These are phyloP conservation scores for Flaveria floridana DNA, from an alignment of 140 eudicot species.

Conservation along the genomic window DNA sequence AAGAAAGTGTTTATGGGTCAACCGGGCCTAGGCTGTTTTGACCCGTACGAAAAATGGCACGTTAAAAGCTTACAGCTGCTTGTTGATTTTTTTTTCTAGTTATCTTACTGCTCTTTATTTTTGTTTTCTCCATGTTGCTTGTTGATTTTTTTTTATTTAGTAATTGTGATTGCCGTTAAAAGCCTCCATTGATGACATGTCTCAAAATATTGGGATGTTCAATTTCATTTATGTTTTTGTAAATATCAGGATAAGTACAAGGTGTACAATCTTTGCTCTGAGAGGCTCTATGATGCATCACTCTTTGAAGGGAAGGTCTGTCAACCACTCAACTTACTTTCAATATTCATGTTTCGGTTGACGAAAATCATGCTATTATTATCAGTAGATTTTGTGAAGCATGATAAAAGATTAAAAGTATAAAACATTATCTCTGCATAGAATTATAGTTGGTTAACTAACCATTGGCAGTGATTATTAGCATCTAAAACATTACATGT, in stretches of 20 bases:
- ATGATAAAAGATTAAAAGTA: not conserved
- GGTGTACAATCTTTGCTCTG: conserved; percentile 95
- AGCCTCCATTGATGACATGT: not conserved
- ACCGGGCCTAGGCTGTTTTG: not conserved
- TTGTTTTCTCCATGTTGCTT: not conserved
- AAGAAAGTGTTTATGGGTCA: not conserved
- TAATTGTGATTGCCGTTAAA: not conserved
- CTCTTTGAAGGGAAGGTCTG: conserved; percentile 95
- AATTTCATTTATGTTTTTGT: conserved; percentile 9
- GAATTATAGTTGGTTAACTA: conserved; percentile 5
- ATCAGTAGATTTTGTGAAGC: not conserved
- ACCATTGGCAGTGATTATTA: not conserved
- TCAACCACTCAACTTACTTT: conserved; percentile 19
- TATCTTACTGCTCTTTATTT: not conserved
- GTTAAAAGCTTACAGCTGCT: not conserved
- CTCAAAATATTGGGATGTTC: not conserved
- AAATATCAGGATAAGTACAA: conserved; percentile 79
- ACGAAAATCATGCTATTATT: conserved; percentile 16
- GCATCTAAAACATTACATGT: not conserved
- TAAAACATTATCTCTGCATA: conserved; percentile 8
- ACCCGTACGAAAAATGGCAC: not conserved
- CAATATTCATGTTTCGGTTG: not conserved
- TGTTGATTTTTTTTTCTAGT: not conserved
- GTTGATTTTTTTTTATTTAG: not conserved
- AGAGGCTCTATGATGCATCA: conserved; percentile 95